These are phyloP conservation scores for Calonectria hongkongensis DNA, from an alignment of 2,329 filamentous ascomycete genomes.

Conservation along the genomic window DNA sequence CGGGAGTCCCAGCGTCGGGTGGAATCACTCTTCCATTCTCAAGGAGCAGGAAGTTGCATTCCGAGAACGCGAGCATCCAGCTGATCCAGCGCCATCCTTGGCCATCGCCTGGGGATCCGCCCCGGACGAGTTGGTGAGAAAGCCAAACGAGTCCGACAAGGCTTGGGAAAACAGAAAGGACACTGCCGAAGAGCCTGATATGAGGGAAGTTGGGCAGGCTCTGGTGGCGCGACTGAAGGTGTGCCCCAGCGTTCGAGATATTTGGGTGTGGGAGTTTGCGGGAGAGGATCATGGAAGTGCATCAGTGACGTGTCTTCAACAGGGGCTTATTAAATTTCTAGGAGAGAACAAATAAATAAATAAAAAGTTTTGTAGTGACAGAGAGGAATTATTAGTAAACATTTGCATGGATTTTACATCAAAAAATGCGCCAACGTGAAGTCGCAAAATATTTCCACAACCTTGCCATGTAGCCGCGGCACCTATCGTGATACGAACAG, in stretches of 20 bases:
- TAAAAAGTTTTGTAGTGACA: no score
- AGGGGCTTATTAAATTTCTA: slow-evolving; percentile 1
- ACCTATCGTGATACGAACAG: no score
- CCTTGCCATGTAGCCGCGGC: no score
- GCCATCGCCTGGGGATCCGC: slow-evolving; percentile 12
- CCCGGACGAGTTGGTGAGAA: not conserved
- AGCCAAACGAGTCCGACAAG: slow-evolving; percentile 18
- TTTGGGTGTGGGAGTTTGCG: slow-evolving; percentile 12
- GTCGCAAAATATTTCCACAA: no score
- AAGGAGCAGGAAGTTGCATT: slow-evolving; percentile 16
- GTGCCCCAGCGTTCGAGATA: slow-evolving; percentile 6
- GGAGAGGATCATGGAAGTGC: slow-evolving; percentile 12
- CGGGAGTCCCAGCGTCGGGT: not conserved
- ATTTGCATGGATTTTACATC: no score
- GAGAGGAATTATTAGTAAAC: no score
- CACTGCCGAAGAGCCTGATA: not conserved
- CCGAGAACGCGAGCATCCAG: slow-evolving; percentile 6
- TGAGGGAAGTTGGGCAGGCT: not conserved
- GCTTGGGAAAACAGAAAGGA: slow-evolving; percentile 5
- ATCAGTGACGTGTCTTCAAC: not conserved
- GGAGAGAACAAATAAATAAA: not conserved
- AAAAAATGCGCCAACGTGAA: no score
- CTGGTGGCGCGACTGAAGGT: slow-evolving; percentile 4
- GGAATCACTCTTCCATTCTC: slow-evolving; percentile 16
- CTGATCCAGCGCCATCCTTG: not conserved